A percentile compares a stretch with the other conserved stretches of the same genome.
Evolutionary conservation across 345 rosid species (phyloP).

Genomic region (Lenwebbia sp.): DNA sequence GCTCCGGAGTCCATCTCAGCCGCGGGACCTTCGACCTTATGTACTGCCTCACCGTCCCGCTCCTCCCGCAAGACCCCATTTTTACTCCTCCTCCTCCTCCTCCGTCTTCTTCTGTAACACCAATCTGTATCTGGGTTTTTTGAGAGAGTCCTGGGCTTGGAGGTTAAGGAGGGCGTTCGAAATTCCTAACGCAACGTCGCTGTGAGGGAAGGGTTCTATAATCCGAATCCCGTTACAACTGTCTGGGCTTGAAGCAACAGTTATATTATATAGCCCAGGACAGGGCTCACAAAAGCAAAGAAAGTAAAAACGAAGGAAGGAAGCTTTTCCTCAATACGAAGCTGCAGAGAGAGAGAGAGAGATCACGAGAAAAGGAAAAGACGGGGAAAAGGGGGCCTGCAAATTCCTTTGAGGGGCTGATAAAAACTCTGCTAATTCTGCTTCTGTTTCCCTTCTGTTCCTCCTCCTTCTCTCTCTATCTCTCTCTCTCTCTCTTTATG

Average conservation of each 20-base stretch:
- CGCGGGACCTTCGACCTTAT: conserved; percentile 88
- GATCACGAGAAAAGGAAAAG: conserved; percentile 32
- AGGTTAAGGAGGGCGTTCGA: background rate
- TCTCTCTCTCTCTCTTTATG: background rate
- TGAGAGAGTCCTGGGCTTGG: background rate
- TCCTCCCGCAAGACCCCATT: conserved; percentile 73
- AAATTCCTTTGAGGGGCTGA: conserved; percentile 39
- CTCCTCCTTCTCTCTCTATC: background rate
- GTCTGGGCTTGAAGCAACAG: background rate
- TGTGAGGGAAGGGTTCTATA: background rate
- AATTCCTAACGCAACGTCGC: conserved; percentile 4
- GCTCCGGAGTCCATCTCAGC: conserved; percentile 95
- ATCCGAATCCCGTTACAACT: background rate
- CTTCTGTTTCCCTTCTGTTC: background rate
- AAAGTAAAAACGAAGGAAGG: background rate
- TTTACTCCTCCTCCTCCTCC: background rate
- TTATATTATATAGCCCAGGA: background rate
- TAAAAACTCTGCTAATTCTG: conserved; percentile 7
- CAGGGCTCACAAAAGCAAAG: background rate
- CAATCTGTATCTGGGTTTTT: background rate
- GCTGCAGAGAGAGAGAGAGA: background rate
- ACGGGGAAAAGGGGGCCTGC: conserved; percentile 21
- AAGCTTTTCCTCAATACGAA: background rate
- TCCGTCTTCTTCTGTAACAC: background rate
- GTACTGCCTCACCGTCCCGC: conserved; percentile 79